These are phyloP conservation scores for Monilinia fructigena DNA, from an alignment of 2,329 filamentous ascomycete genomes.

Conservation along the genomic window DNA sequence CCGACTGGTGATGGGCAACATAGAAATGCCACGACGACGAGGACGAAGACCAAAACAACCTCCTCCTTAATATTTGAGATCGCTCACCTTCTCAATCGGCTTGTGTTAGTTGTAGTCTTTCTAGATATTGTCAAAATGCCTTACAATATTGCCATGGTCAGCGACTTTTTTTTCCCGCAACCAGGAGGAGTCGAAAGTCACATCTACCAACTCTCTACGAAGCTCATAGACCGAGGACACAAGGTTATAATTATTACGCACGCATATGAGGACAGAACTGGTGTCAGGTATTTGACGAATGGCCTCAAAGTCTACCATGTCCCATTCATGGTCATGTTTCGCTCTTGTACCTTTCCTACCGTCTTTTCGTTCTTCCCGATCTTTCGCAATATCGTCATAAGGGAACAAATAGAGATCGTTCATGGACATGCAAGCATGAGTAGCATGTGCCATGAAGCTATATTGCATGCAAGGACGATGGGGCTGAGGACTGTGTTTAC, in stretches of 20 bases:
- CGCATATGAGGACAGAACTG: slow-evolving; percentile 85
- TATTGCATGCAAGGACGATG: slow-evolving; percentile 94
- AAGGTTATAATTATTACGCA: slow-evolving; percentile 98
- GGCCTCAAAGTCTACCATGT: slow-evolving; percentile 98
- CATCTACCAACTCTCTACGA: slow-evolving; percentile 95
- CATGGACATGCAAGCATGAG: slow-evolving; percentile 96
- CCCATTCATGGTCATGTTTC: slow-evolving; percentile 93
- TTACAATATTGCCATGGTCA: slow-evolving; percentile 84
- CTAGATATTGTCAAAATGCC: slow-evolving; percentile 33
- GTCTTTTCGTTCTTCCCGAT: slow-evolving; percentile 98
- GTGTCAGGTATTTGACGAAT: slow-evolving; percentile 93
- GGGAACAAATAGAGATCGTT: slow-evolving; percentile 94
- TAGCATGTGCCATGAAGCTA: slow-evolving; percentile 90
- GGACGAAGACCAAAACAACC: not conserved
- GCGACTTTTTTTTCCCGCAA: slow-evolving; percentile 99
- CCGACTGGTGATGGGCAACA: not conserved
- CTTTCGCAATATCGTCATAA: slow-evolving; percentile 93
- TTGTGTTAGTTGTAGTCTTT: not conserved
- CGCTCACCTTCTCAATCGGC: not conserved
- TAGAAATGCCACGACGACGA: not conserved
- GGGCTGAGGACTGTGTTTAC: slow-evolving; percentile 93
- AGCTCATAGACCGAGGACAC: slow-evolving; percentile 95
- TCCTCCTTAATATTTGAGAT: not conserved
- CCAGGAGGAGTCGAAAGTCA: slow-evolving; percentile 96
- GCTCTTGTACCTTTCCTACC: slow-evolving; percentile 88